Base-by-base conservation (phyloP, 495 filamentous ascomycete genomes). In the Usnea hakonensis region DNA sequence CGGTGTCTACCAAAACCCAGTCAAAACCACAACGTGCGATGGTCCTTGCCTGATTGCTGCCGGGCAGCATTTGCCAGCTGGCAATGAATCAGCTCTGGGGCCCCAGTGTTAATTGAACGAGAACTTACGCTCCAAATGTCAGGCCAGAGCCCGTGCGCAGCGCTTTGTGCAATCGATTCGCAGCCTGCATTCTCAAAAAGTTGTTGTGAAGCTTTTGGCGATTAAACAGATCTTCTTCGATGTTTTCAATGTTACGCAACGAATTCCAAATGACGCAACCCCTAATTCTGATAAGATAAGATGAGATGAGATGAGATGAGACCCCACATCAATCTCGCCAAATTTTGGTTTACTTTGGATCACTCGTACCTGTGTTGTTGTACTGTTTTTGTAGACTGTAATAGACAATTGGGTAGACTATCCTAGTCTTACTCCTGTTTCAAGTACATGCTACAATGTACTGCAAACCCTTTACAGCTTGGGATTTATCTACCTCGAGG, bases 1-100 rank as follows among this genome's bases (percentile, higher is more conserved):
- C 87, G 53, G 80, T 85, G 72, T 91, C 89, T 23, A 91, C 83
- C 69, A 87, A 78, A 3, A 90, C 80, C 87, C 87, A 92, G 71
- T 90, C 88, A 3, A 85, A 81, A 8, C 85, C 85, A 5, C 84
- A 78, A 33, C 85, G 76, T 11, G 87, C 87, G 36, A 91, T 78
- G 16, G 81, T 73, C 50, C 88, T 80, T n/a, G 87, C 83, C 41
- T 85, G 77, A 69, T 90, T 90, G 57, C 79, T 74, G 2, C 90
- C 90, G 1, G 90, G 87, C 56, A 91, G 76, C 79, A 88, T 88
- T 77, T 93, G 85, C 85, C 84, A 86, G 52, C 48, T 52, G 48
- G 14, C 17, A 19, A 32, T 9, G 26, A 6, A 19, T 52, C 48
- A 52, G 16, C 48, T 19, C 28, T 3, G 1, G 1, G 4, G 26